Evolutionary conservation across 2,329 filamentous ascomycete species (phyloP).

Genomic region (Acephala macrosclerotiorum): DNA sequence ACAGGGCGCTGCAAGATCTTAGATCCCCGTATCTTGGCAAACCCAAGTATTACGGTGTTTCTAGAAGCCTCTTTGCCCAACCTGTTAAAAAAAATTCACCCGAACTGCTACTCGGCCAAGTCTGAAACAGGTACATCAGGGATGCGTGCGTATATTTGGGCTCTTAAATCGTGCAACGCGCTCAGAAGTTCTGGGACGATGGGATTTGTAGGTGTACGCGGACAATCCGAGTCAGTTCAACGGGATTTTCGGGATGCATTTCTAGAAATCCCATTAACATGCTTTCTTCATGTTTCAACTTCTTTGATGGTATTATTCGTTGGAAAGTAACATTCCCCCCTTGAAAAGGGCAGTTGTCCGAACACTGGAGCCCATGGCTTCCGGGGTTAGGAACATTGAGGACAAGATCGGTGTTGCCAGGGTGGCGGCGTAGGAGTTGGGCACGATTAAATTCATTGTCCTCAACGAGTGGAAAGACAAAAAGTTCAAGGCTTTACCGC

Average conservation of each 20-base stretch:
- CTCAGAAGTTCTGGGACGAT: background rate
- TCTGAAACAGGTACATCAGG: background rate
- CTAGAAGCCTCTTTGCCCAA: conserved; percentile 1
- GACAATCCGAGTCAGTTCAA: background rate
- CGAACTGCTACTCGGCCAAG: background rate
- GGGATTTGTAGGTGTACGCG: background rate
- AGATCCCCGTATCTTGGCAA: background rate
- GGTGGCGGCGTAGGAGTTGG: background rate
- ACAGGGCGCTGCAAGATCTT: conserved; percentile 3
- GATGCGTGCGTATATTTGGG: background rate
- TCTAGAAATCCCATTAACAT: background rate
- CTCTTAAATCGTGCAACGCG: background rate
- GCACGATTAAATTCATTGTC: background rate
- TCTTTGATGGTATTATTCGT: background rate
- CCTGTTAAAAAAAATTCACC: background rate
- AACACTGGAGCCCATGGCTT: background rate
- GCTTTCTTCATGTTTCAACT: background rate
- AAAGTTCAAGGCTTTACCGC: too few species aligned
- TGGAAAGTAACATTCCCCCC: background rate
- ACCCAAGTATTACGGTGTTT: conserved; percentile 4
- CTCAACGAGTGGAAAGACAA: background rate
- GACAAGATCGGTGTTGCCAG: too few species aligned
- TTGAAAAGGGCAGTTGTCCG: background rate
- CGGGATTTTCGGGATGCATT: background rate
- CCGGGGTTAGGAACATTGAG: background rate